Evolutionary conservation across 139 green algal genomes (phyloP).

Genomic region (Coccomyxa sp.): DNA sequence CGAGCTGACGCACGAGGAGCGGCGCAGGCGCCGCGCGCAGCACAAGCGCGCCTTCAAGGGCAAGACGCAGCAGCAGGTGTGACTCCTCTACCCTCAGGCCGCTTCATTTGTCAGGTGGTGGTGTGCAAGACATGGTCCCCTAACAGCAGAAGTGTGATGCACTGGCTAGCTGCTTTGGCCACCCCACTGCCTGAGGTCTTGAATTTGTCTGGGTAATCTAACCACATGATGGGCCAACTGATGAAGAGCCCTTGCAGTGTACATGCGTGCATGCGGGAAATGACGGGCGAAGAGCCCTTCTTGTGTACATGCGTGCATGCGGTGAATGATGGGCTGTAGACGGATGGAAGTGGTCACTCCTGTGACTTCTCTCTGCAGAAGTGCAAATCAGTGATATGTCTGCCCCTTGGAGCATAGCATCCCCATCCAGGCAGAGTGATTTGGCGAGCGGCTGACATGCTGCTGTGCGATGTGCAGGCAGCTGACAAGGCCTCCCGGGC

Average conservation of each 20-base stretch:
- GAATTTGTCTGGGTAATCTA: not conserved
- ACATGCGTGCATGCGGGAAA: too few relatives aligned
- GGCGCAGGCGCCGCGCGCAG: slow-evolving; percentile 50
- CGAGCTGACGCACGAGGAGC: slow-evolving; percentile 72
- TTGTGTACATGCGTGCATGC: too few relatives aligned
- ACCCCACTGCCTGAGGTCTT: not conserved
- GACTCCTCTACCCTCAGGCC: not conserved
- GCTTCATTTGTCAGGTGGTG: not conserved
- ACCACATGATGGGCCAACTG: not conserved
- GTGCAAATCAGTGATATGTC: not conserved
- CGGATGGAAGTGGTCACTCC: not conserved
- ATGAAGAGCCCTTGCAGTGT: not conserved
- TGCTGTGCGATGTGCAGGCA: not conserved
- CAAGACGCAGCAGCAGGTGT: slow-evolving; percentile 10
- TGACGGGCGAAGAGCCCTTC: too few relatives aligned
- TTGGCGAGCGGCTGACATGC: not conserved
- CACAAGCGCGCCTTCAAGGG: slow-evolving; percentile 70
- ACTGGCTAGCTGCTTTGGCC: not conserved
- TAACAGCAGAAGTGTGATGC: not conserved
- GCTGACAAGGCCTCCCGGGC: not conserved
- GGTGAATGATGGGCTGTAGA: too few relatives aligned
- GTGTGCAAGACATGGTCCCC: not conserved
- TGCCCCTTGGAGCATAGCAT: not conserved
- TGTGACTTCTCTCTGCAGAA: not conserved
- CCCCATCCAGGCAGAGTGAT: too few relatives aligned